Evolutionary conservation across 139 green algal genomes (phyloP).

Genomic region (Chlorella sorokiniana): DNA sequence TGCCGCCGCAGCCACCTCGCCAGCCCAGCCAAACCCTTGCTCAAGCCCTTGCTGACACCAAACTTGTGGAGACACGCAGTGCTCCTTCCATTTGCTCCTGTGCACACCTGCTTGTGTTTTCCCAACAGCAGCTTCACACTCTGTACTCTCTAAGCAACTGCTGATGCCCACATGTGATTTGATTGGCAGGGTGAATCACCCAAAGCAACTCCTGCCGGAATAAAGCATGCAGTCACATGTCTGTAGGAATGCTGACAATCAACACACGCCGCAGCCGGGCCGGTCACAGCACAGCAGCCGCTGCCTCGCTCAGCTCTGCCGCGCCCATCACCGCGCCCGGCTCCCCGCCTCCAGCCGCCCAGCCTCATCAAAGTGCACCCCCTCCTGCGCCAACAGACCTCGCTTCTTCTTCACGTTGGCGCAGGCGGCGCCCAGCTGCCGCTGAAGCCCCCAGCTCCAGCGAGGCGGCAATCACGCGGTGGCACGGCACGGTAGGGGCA

Average conservation of each 20-base stretch:
- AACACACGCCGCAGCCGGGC: no score
- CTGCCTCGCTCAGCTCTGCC: neutral
- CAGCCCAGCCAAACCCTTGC: no score
- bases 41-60: no score
- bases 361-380: conserved; percentile 54
- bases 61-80: no score
- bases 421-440: conserved; percentile 53
- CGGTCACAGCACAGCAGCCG: neutral
- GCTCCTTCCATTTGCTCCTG: no score
- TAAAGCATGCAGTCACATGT: no score
- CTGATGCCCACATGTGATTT: no score
- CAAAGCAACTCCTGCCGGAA: no score
- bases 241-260: neutral
- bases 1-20: neutral
- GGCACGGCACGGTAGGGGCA: conserved; percentile 77
- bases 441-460: conserved; percentile 77
- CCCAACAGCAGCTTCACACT: no score
- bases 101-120: no score
- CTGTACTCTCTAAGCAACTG: no score
- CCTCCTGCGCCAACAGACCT: conserved; percentile 59
- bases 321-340: neutral
- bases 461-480: conserved; percentile 72
- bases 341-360: conserved; percentile 1
- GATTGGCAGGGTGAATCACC: no score
- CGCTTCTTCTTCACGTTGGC: conserved; percentile 59